Conservation (phyloP, 495 filamentous ascomycete genomes). For the Daldinia bambusicola region DNA sequence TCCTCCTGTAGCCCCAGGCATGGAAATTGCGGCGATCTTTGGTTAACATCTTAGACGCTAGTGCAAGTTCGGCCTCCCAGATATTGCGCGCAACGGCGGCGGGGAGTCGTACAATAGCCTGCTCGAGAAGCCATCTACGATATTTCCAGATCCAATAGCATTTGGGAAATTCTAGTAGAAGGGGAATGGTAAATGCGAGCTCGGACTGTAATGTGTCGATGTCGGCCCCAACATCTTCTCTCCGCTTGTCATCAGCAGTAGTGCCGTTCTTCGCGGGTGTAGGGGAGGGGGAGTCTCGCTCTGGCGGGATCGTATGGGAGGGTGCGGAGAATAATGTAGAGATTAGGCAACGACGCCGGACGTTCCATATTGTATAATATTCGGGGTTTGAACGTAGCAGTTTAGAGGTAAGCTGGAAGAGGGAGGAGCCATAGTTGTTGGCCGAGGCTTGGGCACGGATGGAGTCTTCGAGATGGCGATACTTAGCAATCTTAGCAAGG, state of each 20-base stretch:
- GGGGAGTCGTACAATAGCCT: constrained; percentile 71
- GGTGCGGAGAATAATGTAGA: constrained; percentile 64
- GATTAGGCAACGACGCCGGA: constrained; percentile 75
- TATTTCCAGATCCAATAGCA: constrained; percentile 99
- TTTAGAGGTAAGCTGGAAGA: constrained; percentile 78
- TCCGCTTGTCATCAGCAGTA: constrained; percentile 54
- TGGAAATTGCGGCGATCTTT: constrained; percentile 95
- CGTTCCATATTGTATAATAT: constrained; percentile 99
- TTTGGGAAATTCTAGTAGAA: constrained; percentile 88
- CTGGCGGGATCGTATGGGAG: constrained; percentile 60
- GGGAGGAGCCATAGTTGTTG: constrained; percentile 71
- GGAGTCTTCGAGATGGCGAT: constrained; percentile 73
- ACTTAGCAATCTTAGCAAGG: constrained; percentile 78
- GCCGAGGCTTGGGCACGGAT: constrained; percentile 65
- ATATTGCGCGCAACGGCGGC: constrained; percentile 63
- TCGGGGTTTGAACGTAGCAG: constrained; percentile 91
- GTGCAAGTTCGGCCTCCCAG: constrained; percentile 83
- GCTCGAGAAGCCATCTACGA: constrained; percentile 84
- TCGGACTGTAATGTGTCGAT: constrained; percentile 65
- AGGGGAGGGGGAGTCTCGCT: constrained; percentile 57
- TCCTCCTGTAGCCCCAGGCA: constrained; percentile 91
- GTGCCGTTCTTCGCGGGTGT: constrained; percentile 67
- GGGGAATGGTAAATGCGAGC: constrained; percentile 80
- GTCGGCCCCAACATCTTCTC: constrained; percentile 41
- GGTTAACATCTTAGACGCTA: constrained; percentile 86